Base-by-base conservation (phyloP, 345 rosid genomes). In the Eucalyptus tenuipes region DNA sequence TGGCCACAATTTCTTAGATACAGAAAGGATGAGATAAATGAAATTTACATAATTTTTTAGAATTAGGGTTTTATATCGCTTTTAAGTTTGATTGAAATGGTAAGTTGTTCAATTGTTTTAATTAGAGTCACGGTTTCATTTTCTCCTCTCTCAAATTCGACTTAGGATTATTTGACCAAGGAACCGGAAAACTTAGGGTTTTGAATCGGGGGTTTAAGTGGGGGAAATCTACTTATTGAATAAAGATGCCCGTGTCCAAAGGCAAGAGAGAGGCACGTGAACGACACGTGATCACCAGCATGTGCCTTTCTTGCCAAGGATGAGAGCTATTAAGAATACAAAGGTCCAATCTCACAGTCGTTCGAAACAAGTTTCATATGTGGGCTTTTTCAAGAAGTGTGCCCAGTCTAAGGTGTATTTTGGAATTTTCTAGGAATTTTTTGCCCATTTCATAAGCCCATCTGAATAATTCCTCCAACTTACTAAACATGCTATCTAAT, bases 371-470 rank as follows among this genome's bases (percentile, higher is more conserved):
- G 14, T 33, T 33, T 12, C 45, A 71, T 71, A 5, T 3, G 14
- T 1, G 14, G 45, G 24, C 8, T 37, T 37, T 71, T 37, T 33
- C 27, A 12, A 71, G 27, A 71, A 71, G 25, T 37, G 81, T 12
- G 7, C 20, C 17, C 25, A 18, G 18, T 18, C 7, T 1, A 6
- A 20, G 14, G 27, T 71, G 45, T 18, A 5, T 3, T 71, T 37
- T 37, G 37, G 1, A 71, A 71, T 37, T 17, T 71, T 71, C 1
- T 6, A 3, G 0, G 1, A 37, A 7, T 71, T 18, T 33, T 71
- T 37, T 18, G 45, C 2, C 1, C 4, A 0, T 18, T 37, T 12
- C 44, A 18, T 37, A 18, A 37, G 8, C 13, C 8, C 27, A 33
- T 71, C 13, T 22, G 3, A 1, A 37, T 17, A 71, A 71, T 10